Base-by-base conservation (phyloP, 768 basidiomycete genomes). In the Nevesoporus exiguus region DNA sequence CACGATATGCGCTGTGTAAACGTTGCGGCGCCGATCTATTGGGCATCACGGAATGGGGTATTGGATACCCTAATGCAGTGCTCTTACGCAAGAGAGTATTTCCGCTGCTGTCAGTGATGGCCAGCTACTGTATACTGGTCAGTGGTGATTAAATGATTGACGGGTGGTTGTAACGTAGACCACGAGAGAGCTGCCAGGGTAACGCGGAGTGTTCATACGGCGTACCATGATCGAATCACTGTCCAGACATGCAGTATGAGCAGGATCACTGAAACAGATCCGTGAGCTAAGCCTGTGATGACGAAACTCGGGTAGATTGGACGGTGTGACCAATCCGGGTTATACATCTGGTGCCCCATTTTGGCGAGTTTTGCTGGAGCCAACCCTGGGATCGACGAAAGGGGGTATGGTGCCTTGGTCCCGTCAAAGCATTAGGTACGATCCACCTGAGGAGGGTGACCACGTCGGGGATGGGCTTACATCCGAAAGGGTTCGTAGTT, bases 241-340 rank as follows among this genome's bases (percentile, higher is more conserved):
- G 17, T 13, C 24, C 49, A n/a, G 24, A 36, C 14, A 14, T 14
- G n/a, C 51, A 36, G 51, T 46, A 2, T 22, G 15, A 30, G 33
- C 29, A 43, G 51, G 40, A 36, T 27, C n/a, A n/a, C 19, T 48
- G 47, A 48, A 39, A 49, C 48, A 39, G 48, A 39, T 31, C 27
- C n/a, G 37, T 27, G 22, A 36, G 24, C 22, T 25, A 30, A 46
- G 45, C 31, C 25, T 13, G n/a, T 19, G 27, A 41, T 30, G 49
- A 29, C 19, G 39, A 49, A 22, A 39, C 27, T 13, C 48, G 47
- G 25, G 14, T 30, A 36, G 14, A 36, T 17, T 15, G 14, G 17
- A 36, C 14, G 27, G 27, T 29, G 8, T 29, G 27, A 29, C 27
- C 27, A 29, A 29, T 29, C 27, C 8, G 27, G 27, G 8, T 29